These are phyloP conservation scores for Alternaria sp. DNA, from an alignment of 2,329 filamentous ascomycete genomes.

Conservation along the genomic window DNA sequence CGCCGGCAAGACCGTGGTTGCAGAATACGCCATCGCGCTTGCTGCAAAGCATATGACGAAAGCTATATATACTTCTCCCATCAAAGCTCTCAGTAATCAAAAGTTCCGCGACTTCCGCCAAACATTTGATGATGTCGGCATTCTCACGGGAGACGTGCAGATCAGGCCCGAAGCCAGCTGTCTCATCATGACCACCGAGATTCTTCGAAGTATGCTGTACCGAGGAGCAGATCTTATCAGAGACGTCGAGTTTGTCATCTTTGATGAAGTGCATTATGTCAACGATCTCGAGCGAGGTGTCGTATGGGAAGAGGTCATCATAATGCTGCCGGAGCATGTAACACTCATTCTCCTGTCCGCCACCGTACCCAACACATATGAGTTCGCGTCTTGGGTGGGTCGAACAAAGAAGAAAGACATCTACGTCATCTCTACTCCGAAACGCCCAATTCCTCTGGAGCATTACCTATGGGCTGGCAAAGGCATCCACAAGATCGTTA, in stretches of 20 bases:
- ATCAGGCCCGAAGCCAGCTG: slow-evolving; percentile 98
- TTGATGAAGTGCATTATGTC: slow-evolving; percentile 98
- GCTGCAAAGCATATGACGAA: slow-evolving; percentile 99
- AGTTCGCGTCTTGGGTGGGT: slow-evolving; percentile 98
- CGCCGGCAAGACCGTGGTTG: slow-evolving; percentile 96
- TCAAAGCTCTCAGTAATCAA: slow-evolving; percentile 97
- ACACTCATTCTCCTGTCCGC: slow-evolving; percentile 94
- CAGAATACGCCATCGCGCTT: slow-evolving; percentile 95
- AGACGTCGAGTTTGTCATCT: slow-evolving; percentile 98
- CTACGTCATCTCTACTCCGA: slow-evolving; percentile 97
- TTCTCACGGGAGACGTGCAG: slow-evolving; percentile 95
- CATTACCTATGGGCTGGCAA: slow-evolving; percentile 97
- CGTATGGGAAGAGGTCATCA: slow-evolving; percentile 99
- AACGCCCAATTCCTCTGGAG: slow-evolving; percentile 91
- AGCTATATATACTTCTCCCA: slow-evolving; percentile 97
- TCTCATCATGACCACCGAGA: slow-evolving; percentile 99
- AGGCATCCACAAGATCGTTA: slow-evolving; percentile 91
- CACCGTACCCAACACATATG: slow-evolving; percentile 95
- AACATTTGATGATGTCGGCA: slow-evolving; percentile 93
- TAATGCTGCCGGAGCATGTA: slow-evolving; percentile 97
- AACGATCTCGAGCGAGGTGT: slow-evolving; percentile 96
- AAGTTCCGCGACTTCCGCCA: slow-evolving; percentile 95
- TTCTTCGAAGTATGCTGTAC: slow-evolving; percentile 97
- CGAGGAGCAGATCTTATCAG: slow-evolving; percentile 93
- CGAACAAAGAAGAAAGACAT: slow-evolving; percentile 98